These are phyloP conservation scores for Rauvolfia tetraphylla DNA, from an alignment of 257 asterid species.

Conservation along the genomic window DNA sequence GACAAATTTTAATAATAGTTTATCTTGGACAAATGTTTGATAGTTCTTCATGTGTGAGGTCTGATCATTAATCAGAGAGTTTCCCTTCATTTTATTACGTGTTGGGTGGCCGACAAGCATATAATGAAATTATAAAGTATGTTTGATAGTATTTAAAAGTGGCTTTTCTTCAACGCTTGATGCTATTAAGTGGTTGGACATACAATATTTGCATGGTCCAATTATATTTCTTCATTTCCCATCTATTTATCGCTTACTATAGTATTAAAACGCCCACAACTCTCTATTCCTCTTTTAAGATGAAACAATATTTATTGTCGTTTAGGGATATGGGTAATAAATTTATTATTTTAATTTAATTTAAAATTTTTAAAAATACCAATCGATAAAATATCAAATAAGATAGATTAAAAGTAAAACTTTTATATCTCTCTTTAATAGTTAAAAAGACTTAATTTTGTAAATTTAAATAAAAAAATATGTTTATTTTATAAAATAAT, in stretches of 20 bases:
- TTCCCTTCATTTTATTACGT: neutral
- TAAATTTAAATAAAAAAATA: too few species aligned
- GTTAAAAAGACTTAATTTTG: too few species aligned
- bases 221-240: neutral
- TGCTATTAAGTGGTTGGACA: neutral
- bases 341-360: too few species aligned
- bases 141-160: neutral
- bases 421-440: too few species aligned
- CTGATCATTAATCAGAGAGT: conserved; percentile 1
- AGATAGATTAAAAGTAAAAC: too few species aligned
- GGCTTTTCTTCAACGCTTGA: neutral
- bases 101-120: conserved; percentile 24
- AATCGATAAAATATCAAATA: too few species aligned
- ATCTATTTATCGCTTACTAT: neutral
- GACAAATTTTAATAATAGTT: neutral
- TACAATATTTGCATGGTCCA: neutral
- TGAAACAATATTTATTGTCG: neutral
- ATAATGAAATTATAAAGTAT: conserved; percentile 2
- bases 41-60: neutral
- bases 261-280: neutral
- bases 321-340: too few species aligned
- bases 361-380: too few species aligned
- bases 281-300: neutral
- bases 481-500: too few species aligned
- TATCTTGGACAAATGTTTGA: neutral